phyloP scores from a whole-genome alignment of 2,329 filamentous ascomycete species.

The Dothidotthia symphoricarpi region DNA sequence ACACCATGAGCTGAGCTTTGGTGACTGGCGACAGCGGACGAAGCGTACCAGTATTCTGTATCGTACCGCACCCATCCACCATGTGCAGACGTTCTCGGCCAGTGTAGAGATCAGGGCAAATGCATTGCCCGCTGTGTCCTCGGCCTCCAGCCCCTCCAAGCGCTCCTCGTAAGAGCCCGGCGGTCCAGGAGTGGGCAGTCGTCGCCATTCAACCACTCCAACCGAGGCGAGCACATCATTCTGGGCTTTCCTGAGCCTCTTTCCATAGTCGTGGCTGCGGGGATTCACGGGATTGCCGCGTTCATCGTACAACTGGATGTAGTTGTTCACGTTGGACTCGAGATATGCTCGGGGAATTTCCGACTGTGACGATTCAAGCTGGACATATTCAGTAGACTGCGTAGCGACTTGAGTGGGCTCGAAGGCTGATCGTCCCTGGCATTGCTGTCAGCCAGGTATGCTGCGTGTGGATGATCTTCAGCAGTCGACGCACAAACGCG shows the following conservation, averaged over 20 bases:
- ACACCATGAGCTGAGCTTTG: not conserved
- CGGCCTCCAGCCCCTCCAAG: constrained; percentile 30
- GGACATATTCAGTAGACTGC: constrained; percentile 28
- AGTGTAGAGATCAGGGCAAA: constrained; percentile 26
- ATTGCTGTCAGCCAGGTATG: constrained; percentile 15
- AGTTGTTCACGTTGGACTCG: constrained; percentile 24
- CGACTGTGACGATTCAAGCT: constrained; percentile 25
- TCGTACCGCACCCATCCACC: constrained; percentile 37
- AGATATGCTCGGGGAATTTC: constrained; percentile 24
- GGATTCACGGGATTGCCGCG: constrained; percentile 48
- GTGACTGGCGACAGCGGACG: not conserved
- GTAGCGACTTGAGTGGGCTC: constrained; percentile 32
- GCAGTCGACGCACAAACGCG: constrained; percentile 32
- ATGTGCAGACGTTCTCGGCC: constrained; percentile 31
- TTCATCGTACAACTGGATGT: constrained; percentile 46
- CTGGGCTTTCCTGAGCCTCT: constrained; percentile 45
- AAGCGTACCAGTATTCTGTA: constrained; percentile 26
- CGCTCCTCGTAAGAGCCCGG: constrained; percentile 29
- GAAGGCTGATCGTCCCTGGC: constrained; percentile 44
- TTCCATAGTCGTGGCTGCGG: constrained; percentile 40
- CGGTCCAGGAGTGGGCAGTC: constrained; percentile 24
- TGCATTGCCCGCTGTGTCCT: constrained; percentile 30
- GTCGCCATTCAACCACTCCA: constrained; percentile 47
- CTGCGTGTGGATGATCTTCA: not conserved
- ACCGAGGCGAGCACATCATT: constrained; percentile 51